Conservation (phyloP, 2,329 filamentous ascomycete genomes). For the Hymenoscyphus infarciens region DNA sequence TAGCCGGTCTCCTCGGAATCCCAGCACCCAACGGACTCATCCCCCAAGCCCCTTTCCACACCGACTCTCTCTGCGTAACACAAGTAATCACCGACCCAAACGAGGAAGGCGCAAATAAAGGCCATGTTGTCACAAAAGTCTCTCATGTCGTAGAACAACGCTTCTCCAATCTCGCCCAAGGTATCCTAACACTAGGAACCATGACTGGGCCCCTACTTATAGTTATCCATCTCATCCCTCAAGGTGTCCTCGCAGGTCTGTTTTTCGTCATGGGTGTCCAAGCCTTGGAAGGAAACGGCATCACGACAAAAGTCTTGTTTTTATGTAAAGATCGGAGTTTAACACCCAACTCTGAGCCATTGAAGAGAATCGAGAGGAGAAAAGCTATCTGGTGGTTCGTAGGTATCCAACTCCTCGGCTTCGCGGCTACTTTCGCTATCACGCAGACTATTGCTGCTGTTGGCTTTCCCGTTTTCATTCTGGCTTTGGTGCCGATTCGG, state of each 20-base stretch:
- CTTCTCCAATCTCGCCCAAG: constrained; percentile 73
- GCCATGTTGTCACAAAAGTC: constrained; percentile 48
- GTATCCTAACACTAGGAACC: constrained; percentile 72
- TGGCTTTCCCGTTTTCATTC: constrained; percentile 58
- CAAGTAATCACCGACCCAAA: constrained; percentile 47
- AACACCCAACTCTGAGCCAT: constrained; percentile 56
- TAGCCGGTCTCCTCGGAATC: constrained; percentile 71
- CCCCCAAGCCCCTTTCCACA: constrained; percentile 80
- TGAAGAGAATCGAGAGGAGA: constrained; percentile 59
- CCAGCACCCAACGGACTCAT: constrained; percentile 83
- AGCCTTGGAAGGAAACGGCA: constrained; percentile 72
- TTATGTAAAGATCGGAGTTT: constrained; percentile 60
- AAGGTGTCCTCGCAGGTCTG: constrained; percentile 73
- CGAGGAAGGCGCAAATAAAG: constrained; percentile 54
- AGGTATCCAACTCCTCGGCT: constrained; percentile 62
- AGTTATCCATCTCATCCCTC: constrained; percentile 73
- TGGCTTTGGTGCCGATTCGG: constrained; percentile 28
- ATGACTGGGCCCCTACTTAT: constrained; percentile 73
- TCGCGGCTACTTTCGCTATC: constrained; percentile 76
- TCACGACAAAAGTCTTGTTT: constrained; percentile 71
- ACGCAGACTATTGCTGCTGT: constrained; percentile 81
- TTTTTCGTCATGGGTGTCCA: constrained; percentile 86
- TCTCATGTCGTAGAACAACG: constrained; percentile 74
- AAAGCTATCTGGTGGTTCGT: constrained; percentile 70
- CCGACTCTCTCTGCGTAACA: constrained; percentile 72